A percentile compares a stretch with the other conserved stretches of the same genome.
Conservation (phyloP, 352 stramenopile genomes). For the Bremia lactucae region DNA sequence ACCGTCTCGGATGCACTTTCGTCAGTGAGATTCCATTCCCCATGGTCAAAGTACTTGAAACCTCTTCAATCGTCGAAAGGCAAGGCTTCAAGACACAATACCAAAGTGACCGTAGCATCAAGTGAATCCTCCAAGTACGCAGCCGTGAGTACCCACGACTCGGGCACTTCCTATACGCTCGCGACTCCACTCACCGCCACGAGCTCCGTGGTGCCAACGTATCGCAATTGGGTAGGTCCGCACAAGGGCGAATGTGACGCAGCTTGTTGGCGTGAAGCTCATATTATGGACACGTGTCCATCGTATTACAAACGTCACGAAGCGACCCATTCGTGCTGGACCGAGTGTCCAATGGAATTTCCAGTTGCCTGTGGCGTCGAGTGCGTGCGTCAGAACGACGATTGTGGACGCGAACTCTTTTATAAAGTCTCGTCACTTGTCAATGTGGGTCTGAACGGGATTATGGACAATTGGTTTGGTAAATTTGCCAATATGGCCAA, state of each 20-base stretch:
- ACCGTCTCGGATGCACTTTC: too few species aligned
- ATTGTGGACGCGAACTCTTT: constrained; percentile 25
- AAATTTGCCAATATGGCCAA: constrained; percentile 25
- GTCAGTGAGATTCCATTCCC: too few species aligned
- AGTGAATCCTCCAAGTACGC: constrained; percentile 12
- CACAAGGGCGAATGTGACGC: constrained; percentile 1
- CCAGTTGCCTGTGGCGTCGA: constrained; percentile 25
- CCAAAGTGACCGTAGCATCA: constrained; percentile 5
- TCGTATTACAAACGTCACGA: constrained; percentile 25
- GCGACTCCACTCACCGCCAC: constrained; percentile 12
- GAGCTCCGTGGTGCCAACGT: constrained; percentile 12
- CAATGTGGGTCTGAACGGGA: constrained; percentile 23
- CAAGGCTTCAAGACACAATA: not conserved
- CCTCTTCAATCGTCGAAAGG: too few species aligned
- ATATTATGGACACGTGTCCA: constrained; percentile 25
- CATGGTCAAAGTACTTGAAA: too few species aligned
- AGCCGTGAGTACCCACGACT: constrained; percentile 6
- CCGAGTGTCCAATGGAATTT: constrained; percentile 30
- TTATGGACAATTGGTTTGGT: constrained; percentile 37
- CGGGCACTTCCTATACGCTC: constrained; percentile 9
- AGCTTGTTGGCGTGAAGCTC: constrained; percentile 15
- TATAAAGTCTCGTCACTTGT: constrained; percentile 22
- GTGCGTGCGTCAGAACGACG: constrained; percentile 24
- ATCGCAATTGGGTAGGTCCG: constrained; percentile 28
- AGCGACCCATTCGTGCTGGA: constrained; percentile 37